These are phyloP conservation scores for Tylopilus subfusipes DNA, from an alignment of 768 basidiomycete species.

Conservation along the genomic window DNA sequence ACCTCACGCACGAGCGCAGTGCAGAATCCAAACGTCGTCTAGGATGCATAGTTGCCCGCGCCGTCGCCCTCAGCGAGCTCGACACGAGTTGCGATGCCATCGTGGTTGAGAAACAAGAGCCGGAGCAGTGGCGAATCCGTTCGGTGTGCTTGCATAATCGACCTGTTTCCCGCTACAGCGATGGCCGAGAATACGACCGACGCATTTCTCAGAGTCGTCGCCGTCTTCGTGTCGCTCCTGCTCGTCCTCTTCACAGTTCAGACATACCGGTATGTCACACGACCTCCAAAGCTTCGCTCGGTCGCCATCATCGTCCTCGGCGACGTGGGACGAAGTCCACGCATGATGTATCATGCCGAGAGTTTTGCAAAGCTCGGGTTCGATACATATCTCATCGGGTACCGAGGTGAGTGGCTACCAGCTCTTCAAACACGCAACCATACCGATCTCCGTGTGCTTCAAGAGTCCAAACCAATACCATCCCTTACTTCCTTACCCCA, in stretches of 20 bases:
- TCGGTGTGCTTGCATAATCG: conserved; percentile 22
- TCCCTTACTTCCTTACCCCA: conserved; percentile 64
- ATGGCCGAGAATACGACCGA: conserved; percentile 10
- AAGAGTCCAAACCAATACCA: conserved; percentile 76
- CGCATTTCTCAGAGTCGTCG: conserved; percentile 2
- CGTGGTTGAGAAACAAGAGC: conserved; percentile 6
- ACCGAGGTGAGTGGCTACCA: conserved; percentile 57
- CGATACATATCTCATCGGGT: conserved; percentile 79
- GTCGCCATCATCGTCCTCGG: conserved; percentile 92
- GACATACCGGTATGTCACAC: conserved; percentile 16
- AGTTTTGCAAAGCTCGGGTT: conserved; percentile 83
- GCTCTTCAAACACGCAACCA: not conserved
- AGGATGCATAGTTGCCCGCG: not conserved
- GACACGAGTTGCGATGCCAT: conserved; percentile 21
- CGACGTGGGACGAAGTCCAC: conserved; percentile 91
- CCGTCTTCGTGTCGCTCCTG: conserved; percentile 8
- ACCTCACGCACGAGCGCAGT: conserved; percentile 21
- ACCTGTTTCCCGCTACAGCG: not conserved
- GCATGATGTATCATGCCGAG: conserved; percentile 99
- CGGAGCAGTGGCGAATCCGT: not conserved
- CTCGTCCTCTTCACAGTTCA: conserved; percentile 14
- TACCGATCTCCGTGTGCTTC: not conserved
- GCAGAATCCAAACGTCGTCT: conserved; percentile 9
- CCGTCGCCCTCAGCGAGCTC: conserved; percentile 14
- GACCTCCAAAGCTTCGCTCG: conserved; percentile 47